These are phyloP conservation scores for Toxicodendron radicans DNA, from an alignment of 345 rosid genomes.

Conservation along the genomic window DNA sequence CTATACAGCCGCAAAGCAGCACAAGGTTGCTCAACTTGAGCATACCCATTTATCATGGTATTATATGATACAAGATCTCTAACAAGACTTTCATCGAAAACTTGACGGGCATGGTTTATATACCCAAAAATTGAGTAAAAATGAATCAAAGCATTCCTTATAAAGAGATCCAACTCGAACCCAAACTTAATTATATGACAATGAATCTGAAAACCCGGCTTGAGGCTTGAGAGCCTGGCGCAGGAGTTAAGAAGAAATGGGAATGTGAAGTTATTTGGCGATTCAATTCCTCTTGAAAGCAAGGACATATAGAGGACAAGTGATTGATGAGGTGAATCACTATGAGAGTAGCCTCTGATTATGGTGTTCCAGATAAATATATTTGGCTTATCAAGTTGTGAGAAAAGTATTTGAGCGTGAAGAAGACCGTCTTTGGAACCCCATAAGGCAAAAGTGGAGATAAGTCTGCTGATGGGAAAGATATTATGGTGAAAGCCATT, in stretches of 20 bases:
- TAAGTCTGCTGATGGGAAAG: slow-evolving; percentile 31
- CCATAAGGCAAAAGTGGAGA: slow-evolving; percentile 35
- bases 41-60: slow-evolving; percentile 38
- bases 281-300: slow-evolving; percentile 20
- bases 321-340: slow-evolving; percentile 29
- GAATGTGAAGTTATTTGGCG: slow-evolving; percentile 38
- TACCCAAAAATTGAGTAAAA: slow-evolving; percentile 23
- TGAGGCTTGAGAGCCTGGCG: slow-evolving; percentile 25
- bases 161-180: slow-evolving; percentile 32
- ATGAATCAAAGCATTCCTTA: slow-evolving; percentile 41
- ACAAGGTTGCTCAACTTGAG: slow-evolving; percentile 18
- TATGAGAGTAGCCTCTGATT: slow-evolving; percentile 40
- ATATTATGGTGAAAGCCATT: slow-evolving; percentile 26
- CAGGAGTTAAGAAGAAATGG: slow-evolving; percentile 43
- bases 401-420: slow-evolving; percentile 34
- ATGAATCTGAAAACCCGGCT: slow-evolving; percentile 38
- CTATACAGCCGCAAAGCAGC: slow-evolving; percentile 20
- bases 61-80: slow-evolving; percentile 44
- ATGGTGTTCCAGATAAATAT: slow-evolving; percentile 38
- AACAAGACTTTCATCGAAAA: slow-evolving; percentile 35
- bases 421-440: slow-evolving; percentile 27
- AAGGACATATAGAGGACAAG: slow-evolving; percentile 35
- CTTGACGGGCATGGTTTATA: slow-evolving; percentile 27
- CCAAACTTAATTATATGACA: slow-evolving; percentile 32
- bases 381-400: slow-evolving; percentile 29